Evolutionary conservation across 805 yeast species (phyloP).

Genomic region (Helenozyma baotianmanensis): DNA sequence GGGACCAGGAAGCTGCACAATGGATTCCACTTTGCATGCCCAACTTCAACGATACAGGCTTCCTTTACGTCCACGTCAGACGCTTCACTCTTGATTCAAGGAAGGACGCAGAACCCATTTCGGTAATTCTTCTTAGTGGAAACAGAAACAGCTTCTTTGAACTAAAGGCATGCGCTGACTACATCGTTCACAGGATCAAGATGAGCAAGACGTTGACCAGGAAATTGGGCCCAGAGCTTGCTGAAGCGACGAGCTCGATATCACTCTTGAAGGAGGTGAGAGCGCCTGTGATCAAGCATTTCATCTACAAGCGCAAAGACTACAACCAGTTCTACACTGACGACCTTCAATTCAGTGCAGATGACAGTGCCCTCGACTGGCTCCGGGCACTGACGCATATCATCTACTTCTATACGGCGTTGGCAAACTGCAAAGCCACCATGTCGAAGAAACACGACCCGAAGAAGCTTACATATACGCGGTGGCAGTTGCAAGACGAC

Average conservation of each 20-base stretch:
- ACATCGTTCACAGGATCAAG: slow-evolving; percentile 37
- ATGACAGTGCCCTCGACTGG: slow-evolving; percentile 17
- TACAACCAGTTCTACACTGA: slow-evolving; percentile 62
- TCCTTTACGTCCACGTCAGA: slow-evolving; percentile 74
- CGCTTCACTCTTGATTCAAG: slow-evolving; percentile 19
- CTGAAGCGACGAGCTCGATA: slow-evolving; percentile 6
- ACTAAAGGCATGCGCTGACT: slow-evolving; percentile 57
- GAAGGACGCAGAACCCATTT: slow-evolving; percentile 18
- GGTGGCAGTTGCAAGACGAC: slow-evolving; percentile 28
- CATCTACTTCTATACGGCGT: slow-evolving; percentile 29
- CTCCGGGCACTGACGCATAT: slow-evolving; percentile 33
- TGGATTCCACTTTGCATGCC: slow-evolving; percentile 96
- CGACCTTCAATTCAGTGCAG: slow-evolving; percentile 17
- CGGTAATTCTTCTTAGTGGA: slow-evolving; percentile 54
- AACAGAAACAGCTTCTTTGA: slow-evolving; percentile 77
- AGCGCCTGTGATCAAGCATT: slow-evolving; percentile 58
- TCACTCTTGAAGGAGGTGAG: slow-evolving; percentile 17
- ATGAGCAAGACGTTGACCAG: slow-evolving; percentile 18
- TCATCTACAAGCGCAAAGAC: slow-evolving; percentile 68
- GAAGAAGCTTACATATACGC: slow-evolving; percentile 43
- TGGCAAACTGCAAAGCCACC: slow-evolving; percentile 24
- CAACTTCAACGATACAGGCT: slow-evolving; percentile 83
- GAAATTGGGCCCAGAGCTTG: slow-evolving; percentile 21
- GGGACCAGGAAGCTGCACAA: slow-evolving; percentile 55
- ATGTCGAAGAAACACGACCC: slow-evolving; percentile 18